Conservation (phyloP, 1,284 basidiomycete species). For the Earliella scabrosa region DNA sequence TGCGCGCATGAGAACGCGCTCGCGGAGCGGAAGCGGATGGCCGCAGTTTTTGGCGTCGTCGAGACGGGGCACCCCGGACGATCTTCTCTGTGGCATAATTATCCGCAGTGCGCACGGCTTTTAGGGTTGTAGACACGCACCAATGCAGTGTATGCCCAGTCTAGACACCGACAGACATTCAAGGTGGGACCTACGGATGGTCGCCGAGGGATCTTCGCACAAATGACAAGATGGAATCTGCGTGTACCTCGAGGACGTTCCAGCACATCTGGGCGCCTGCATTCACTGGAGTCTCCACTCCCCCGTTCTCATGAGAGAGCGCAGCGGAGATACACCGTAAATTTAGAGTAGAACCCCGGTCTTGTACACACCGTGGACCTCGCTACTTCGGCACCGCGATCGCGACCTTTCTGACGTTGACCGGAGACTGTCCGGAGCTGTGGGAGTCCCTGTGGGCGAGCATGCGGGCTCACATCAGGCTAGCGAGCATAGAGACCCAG, state of each 20-base stretch:
- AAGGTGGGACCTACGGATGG: conserved; percentile 3
- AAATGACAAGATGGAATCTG: conserved; percentile 14
- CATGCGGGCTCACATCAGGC: background rate
- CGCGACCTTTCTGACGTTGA: conserved; percentile 7
- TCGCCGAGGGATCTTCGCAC: conserved; percentile 25
- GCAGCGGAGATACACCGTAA: conserved; percentile 23
- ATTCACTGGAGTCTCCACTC: conserved; percentile 8
- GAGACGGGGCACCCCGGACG: conserved; percentile 11
- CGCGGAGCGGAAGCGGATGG: conserved; percentile 16
- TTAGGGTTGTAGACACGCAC: conserved; percentile 10
- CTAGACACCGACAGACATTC: conserved; percentile 4
- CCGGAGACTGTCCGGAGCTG: conserved; percentile 10
- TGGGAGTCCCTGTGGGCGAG: conserved; percentile 4
- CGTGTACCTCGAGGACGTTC: conserved; percentile 15
- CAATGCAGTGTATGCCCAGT: conserved; percentile 7
- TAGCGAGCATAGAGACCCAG: conserved; percentile 3
- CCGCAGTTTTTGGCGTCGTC: conserved; percentile 10
- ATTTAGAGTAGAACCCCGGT: conserved; percentile 6
- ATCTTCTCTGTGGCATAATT: conserved; percentile 18
- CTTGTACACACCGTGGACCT: background rate
- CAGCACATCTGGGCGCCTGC: conserved; percentile 19
- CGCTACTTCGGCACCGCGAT: conserved; percentile 1
- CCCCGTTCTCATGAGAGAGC: conserved; percentile 20
- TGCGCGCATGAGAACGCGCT: conserved; percentile 18
- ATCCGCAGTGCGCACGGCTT: conserved; percentile 9